These are phyloP conservation scores for Agastache rugosa DNA, from an alignment of 257 asterid species.

Conservation along the genomic window DNA sequence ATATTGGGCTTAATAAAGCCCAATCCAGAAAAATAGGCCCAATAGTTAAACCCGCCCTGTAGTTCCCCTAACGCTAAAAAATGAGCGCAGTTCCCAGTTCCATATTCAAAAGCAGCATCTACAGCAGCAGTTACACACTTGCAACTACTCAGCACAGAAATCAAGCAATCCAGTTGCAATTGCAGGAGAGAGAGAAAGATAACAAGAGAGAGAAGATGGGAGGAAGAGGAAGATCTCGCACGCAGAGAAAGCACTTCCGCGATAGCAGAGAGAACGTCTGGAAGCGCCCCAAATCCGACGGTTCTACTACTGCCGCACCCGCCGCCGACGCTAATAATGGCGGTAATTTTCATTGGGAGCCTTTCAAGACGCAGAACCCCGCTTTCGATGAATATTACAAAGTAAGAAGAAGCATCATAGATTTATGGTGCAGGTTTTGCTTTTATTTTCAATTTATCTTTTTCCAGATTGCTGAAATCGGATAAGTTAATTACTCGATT, in stretches of 20 bases:
- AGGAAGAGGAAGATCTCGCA: constrained; percentile 86
- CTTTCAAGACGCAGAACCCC: constrained; percentile 68
- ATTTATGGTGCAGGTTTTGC: background rate
- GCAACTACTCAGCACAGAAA: constrained; percentile 26
- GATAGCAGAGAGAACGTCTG: constrained; percentile 85
- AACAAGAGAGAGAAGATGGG: constrained; percentile 53
- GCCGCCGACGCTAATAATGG: constrained; percentile 40
- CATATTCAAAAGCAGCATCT: constrained; percentile 30
- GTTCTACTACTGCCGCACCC: constrained; percentile 42
- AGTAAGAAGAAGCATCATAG: constrained; percentile 41
- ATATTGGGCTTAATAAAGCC: background rate
- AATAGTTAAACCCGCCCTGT: constrained; percentile 31
- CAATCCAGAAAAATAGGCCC: constrained; percentile 20
- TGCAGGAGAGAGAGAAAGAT: background rate
- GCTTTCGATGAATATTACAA: constrained; percentile 88
- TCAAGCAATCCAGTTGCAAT: background rate
- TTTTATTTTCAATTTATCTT: background rate
- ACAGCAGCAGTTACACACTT: constrained; percentile 14
- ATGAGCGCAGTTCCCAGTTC: constrained; percentile 19
- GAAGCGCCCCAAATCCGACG: constrained; percentile 76
- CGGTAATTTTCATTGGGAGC: constrained; percentile 60
- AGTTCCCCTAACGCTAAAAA: background rate
- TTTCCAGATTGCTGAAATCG: background rate
- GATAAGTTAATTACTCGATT: background rate
- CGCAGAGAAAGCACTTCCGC: constrained; percentile 90